Conservation (phyloP, 257 asterid species). For the Petunia secreta region DNA sequence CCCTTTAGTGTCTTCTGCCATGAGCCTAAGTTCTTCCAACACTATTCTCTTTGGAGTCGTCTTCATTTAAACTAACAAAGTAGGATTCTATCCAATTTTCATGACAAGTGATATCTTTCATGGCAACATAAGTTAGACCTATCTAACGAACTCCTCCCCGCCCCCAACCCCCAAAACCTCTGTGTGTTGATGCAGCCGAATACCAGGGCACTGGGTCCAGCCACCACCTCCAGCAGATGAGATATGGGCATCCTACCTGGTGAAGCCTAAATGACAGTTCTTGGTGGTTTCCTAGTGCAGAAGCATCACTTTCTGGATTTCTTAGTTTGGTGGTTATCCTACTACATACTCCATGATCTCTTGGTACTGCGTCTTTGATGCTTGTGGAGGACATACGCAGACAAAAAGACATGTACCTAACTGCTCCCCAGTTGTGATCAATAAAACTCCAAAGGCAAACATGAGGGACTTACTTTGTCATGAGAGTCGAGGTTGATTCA, state of each 20-base stretch:
- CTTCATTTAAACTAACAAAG: background rate
- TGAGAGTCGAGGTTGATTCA: background rate
- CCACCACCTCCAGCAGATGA: conserved; percentile 88
- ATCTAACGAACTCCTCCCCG: background rate
- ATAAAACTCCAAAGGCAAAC: background rate
- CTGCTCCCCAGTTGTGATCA: background rate
- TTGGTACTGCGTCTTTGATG: background rate
- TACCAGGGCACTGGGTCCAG: conserved; percentile 95
- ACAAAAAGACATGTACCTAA: background rate
- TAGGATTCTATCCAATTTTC: background rate
- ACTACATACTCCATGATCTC: background rate
- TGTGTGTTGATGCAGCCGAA: conserved; percentile 60
- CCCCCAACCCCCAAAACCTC: background rate
- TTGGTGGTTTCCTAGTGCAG: background rate
- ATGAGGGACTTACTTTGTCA: background rate
- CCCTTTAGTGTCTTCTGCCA: background rate
- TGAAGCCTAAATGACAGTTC: conserved; percentile 45
- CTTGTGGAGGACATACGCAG: background rate
- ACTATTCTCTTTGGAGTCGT: background rate
- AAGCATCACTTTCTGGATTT: background rate
- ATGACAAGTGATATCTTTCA: background rate
- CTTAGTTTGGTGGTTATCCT: conserved; percentile 10
- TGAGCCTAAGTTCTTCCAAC: background rate
- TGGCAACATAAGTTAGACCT: background rate
- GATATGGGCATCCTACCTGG: conserved; percentile 88